These are phyloP conservation scores for Phytomonas serpens DNA, from an alignment of 208 protist species.

Conservation along the genomic window DNA sequence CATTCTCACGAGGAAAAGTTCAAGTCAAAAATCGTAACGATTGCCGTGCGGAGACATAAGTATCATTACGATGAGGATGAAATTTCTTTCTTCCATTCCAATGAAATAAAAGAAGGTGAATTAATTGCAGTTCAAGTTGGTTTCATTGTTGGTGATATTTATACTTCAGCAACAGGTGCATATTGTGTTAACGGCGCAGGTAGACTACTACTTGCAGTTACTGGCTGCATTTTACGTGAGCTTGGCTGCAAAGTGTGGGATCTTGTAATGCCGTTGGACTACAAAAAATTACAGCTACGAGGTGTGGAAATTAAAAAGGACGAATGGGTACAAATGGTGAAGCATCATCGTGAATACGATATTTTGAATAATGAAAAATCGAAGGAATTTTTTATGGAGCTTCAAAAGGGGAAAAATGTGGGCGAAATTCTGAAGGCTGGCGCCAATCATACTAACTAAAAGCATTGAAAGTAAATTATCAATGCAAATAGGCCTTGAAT, in stretches of 20 bases:
- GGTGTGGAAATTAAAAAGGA: conserved; percentile 27
- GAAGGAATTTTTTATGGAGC: conserved; percentile 14
- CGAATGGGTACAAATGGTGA: conserved; percentile 38
- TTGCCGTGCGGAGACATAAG: conserved; percentile 42
- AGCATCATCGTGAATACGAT: conserved; percentile 6
- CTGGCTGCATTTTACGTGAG: conserved; percentile 30
- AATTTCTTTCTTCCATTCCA: background rate
- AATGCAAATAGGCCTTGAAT: background rate
- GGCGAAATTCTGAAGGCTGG: conserved; percentile 15
- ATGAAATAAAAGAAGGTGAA: conserved; percentile 38
- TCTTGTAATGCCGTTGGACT: conserved; percentile 80
- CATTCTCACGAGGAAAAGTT: conserved; percentile 42
- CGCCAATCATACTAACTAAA: background rate
- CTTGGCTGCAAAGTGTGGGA: conserved; percentile 75
- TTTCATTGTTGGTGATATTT: conserved; percentile 79
- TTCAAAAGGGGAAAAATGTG: conserved; percentile 15
- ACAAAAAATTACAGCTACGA: conserved; percentile 40
- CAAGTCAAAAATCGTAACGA: conserved; percentile 61
- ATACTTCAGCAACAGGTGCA: conserved; percentile 70
- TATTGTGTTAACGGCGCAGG: conserved; percentile 70
- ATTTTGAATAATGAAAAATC: background rate
- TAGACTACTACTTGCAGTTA: conserved; percentile 52
- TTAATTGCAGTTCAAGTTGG: conserved; percentile 71
- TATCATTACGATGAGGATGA: conserved; percentile 15
- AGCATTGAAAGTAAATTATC: background rate